Percentiles rank a stretch among this genome's conserved stretches.
These are phyloP conservation scores for Nannizziopsis barbatae DNA, from an alignment of 2,329 filamentous ascomycete genomes.

Conservation along the genomic window DNA sequence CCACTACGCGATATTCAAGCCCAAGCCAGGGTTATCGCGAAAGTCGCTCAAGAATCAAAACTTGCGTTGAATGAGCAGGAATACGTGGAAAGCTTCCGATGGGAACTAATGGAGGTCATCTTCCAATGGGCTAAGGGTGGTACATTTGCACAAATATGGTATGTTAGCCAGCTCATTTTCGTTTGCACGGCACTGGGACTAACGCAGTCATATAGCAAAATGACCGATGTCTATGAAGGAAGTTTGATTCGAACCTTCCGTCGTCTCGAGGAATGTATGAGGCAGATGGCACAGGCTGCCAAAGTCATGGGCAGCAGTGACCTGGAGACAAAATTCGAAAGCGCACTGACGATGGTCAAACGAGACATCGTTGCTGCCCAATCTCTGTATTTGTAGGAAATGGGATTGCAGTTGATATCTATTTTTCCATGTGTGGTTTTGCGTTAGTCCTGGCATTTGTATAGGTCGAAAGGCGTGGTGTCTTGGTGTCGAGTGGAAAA, in stretches of 20 bases:
- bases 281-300: constrained; percentile 88
- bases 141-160: constrained; percentile 91
- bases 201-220: constrained; percentile 55
- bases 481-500: too few relatives aligned
- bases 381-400: constrained; percentile 68
- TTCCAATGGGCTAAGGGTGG: constrained; percentile 82
- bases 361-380: constrained; percentile 92
- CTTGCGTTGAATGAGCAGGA: constrained; percentile 89
- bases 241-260: constrained; percentile 93
- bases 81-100: constrained; percentile 80
- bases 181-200: neutral
- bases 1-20: constrained; percentile 76
- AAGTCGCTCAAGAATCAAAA: constrained; percentile 91
- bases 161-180: constrained; percentile 34
- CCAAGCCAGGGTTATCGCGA: constrained; percentile 78
- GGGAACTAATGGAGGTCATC: constrained; percentile 94
- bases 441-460: neutral
- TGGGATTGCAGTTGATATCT: neutral
- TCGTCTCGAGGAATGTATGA: constrained; percentile 80
- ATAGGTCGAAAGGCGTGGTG: neutral
- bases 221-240: constrained; percentile 97
- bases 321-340: constrained; percentile 82
- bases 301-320: constrained; percentile 99
- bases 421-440: neutral
- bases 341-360: constrained; percentile 70